A percentile compares a stretch with the other conserved stretches of the same genome.
These are phyloP conservation scores for Fusarium sp. DNA, from an alignment of 2,329 filamentous ascomycete genomes.

Conservation along the genomic window DNA sequence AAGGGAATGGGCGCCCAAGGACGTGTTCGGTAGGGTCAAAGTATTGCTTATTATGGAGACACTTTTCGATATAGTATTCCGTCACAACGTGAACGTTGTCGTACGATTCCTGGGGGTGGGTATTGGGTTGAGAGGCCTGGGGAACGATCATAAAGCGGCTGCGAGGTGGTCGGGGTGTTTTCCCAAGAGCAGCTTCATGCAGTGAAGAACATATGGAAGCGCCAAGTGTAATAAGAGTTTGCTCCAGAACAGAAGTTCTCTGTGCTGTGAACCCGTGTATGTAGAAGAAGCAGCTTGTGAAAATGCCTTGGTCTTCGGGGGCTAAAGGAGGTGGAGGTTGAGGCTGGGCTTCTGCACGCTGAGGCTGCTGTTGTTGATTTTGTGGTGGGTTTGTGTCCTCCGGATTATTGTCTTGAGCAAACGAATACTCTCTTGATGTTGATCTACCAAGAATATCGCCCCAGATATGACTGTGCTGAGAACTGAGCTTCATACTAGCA, in stretches of 20 bases:
- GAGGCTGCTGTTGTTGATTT: slow-evolving; percentile 20
- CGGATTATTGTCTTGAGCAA: slow-evolving; percentile 45
- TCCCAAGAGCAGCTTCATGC: slow-evolving; percentile 55
- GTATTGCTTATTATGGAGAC: slow-evolving; percentile 81
- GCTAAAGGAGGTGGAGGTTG: slow-evolving; percentile 25
- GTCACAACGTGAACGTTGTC: slow-evolving; percentile 72
- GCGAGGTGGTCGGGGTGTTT: slow-evolving; percentile 48
- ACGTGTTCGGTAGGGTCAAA: slow-evolving; percentile 77
- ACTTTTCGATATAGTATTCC: slow-evolving; percentile 94
- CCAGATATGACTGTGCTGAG: slow-evolving; percentile 89
- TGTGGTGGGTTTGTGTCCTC: slow-evolving; percentile 18
- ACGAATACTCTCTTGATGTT: slow-evolving; percentile 54
- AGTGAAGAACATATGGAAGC: slow-evolving; percentile 61
- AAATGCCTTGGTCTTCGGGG: slow-evolving; percentile 58
- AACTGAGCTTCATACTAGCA: slow-evolving; percentile 84
- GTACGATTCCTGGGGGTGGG: slow-evolving; percentile 57
- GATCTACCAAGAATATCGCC: slow-evolving; percentile 79
- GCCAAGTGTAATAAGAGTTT: slow-evolving; percentile 63
- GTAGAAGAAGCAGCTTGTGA: slow-evolving; percentile 69
- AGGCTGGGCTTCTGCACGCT: slow-evolving; percentile 11
- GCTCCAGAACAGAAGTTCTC: slow-evolving; percentile 63
- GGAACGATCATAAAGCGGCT: slow-evolving; percentile 68
- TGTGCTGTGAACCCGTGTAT: slow-evolving; percentile 70
- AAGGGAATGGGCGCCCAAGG: slow-evolving; percentile 81
- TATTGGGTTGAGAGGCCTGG: slow-evolving; percentile 62